These are phyloP conservation scores for Claviceps humidiphila DNA, from an alignment of 2,329 filamentous ascomycete genomes.

Conservation along the genomic window DNA sequence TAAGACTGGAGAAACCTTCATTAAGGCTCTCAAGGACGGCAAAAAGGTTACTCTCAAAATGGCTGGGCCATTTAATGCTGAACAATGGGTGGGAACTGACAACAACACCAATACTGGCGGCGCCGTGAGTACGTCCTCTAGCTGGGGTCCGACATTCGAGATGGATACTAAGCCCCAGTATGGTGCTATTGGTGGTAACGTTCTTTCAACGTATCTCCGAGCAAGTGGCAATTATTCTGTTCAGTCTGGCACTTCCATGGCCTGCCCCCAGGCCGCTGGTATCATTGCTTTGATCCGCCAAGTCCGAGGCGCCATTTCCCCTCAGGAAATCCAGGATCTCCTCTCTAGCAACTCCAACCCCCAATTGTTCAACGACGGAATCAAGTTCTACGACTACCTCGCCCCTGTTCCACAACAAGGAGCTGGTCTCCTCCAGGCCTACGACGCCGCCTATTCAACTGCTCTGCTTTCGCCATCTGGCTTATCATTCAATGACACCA, in stretches of 20 bases:
- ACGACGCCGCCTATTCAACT: constrained; percentile 42
- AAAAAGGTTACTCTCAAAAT: constrained; percentile 31
- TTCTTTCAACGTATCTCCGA: constrained; percentile 42
- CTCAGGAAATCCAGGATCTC: constrained; percentile 32
- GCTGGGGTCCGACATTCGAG: constrained; percentile 50
- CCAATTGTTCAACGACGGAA: constrained; percentile 33
- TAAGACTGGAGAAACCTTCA: constrained; percentile 29
- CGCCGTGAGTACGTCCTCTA: constrained; percentile 37
- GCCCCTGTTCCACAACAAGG: constrained; percentile 49
- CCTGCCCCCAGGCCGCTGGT: constrained; percentile 41
- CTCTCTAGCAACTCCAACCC: constrained; percentile 37
- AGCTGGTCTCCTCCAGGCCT: constrained; percentile 45
- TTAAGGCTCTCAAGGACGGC: constrained; percentile 28
- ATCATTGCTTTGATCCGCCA: constrained; percentile 41
- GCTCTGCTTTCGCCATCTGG: constrained; percentile 40
- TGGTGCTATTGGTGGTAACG: constrained; percentile 41
- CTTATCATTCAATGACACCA: constrained; percentile 51
- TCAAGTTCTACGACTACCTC: constrained; percentile 22
- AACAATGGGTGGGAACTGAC: constrained; percentile 19
- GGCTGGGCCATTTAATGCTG: constrained; percentile 14
- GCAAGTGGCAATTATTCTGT: constrained; percentile 35
- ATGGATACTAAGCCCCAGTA: constrained; percentile 42
- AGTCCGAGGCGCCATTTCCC: constrained; percentile 36
- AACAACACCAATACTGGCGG: constrained; percentile 28
- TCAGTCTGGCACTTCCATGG: constrained; percentile 47